Evolutionary conservation across 192 early-diverging fungal genomes (phyloP).

Genomic region (Mortierella alpina): DNA sequence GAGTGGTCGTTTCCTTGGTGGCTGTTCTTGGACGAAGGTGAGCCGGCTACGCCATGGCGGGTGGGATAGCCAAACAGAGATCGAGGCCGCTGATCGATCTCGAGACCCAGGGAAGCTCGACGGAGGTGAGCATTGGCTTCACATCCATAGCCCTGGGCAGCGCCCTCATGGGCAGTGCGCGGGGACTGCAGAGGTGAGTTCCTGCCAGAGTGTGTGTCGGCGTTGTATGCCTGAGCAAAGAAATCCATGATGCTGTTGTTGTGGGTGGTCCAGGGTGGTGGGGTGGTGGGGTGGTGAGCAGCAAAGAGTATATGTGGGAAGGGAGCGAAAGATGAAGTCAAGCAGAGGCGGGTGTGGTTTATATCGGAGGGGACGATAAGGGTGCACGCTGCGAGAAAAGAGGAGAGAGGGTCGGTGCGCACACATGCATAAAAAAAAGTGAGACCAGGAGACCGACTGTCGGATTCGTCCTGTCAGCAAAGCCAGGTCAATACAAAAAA

Average conservation of each 20-base stretch:
- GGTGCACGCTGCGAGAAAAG: neutral
- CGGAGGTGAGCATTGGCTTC: constrained; percentile 46
- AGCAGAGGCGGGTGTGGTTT: neutral
- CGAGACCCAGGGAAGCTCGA: constrained; percentile 44
- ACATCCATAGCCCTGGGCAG: constrained; percentile 31
- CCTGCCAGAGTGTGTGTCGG: neutral
- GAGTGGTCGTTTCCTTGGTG: constrained; percentile 13
- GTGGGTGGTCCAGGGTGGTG: neutral
- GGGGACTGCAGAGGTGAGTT: constrained; percentile 17
- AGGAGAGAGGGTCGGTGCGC: neutral
- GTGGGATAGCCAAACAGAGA: neutral
- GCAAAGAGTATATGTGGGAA: neutral
- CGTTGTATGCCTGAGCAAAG: constrained; percentile 37
- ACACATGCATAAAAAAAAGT: neutral
- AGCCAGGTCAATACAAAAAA: neutral
- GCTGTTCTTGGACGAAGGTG: constrained; percentile 11
- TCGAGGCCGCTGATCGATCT: constrained; percentile 13
- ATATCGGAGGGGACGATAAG: neutral
- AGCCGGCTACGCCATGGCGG: neutral
- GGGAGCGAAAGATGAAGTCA: neutral
- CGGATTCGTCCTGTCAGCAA: neutral
- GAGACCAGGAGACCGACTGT: neutral
- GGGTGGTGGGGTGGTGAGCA: neutral
- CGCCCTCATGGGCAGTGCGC: neutral
- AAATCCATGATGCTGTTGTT: constrained; percentile 33